These are phyloP conservation scores for Breynia disticha DNA, from an alignment of 441 rosid genomes.

Conservation along the genomic window DNA sequence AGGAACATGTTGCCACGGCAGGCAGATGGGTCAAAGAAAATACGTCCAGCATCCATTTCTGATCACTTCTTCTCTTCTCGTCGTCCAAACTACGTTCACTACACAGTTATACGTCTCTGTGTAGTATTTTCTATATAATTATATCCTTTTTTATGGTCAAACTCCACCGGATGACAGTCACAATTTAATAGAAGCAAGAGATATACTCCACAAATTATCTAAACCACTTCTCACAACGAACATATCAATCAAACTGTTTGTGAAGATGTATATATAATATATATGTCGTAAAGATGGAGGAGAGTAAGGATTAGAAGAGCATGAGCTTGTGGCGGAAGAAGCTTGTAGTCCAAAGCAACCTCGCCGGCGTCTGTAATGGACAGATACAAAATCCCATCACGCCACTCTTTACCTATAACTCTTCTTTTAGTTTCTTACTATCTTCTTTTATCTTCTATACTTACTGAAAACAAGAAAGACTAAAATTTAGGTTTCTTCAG, in stretches of 20 bases:
- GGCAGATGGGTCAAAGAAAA: constrained; percentile 54
- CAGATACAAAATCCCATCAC: constrained; percentile 86
- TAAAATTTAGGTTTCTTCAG: no score
- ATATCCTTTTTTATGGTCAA: background rate
- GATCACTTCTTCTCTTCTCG: background rate
- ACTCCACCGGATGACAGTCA: background rate
- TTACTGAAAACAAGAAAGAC: no score
- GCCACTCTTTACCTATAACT: constrained; percentile 5
- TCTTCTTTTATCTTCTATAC: no score
- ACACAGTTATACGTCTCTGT: background rate
- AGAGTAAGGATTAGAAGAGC: constrained; percentile 41
- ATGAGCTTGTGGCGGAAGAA: constrained; percentile 96
- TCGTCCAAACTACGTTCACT: background rate
- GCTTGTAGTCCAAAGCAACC: constrained; percentile 92
- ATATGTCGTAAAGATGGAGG: background rate
- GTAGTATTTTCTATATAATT: background rate
- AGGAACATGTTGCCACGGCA: constrained; percentile 54
- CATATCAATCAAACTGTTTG: background rate
- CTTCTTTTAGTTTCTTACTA: no score
- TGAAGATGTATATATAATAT: background rate
- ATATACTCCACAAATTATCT: no score
- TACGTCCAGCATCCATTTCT: constrained; percentile 35
- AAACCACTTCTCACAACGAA: background rate
- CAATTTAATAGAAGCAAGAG: background rate
- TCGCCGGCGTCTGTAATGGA: constrained; percentile 76